Conservation (phyloP, 176 grass and related monocot genomes). For the Sorghum bicolor region Sorghum_bicolor_NCBIv3 NC_012870.2:65092501-65093000, state of each 20-base stretch:
- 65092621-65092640: neutral
- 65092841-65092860: neutral
- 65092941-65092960: neutral
- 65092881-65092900: neutral
- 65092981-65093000: neutral
- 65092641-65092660: neutral
- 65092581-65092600: neutral
- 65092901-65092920: neutral
- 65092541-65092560: neutral
- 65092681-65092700: neutral
- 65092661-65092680: constrained; percentile 19
- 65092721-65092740: constrained; percentile 19
- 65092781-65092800: neutral
- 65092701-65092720: neutral
- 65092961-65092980: neutral
- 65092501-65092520: neutral
- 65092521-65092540: neutral
- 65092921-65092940: neutral
- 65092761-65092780: constrained; percentile 19
- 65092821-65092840: constrained; percentile 5
- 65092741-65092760: constrained; percentile 15
- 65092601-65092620: neutral
- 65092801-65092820: neutral
- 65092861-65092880: neutral
- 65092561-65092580: neutral